Base-by-base conservation (phyloP, 1,139 yeast species). In the Taphrina flavorubra region DNA sequence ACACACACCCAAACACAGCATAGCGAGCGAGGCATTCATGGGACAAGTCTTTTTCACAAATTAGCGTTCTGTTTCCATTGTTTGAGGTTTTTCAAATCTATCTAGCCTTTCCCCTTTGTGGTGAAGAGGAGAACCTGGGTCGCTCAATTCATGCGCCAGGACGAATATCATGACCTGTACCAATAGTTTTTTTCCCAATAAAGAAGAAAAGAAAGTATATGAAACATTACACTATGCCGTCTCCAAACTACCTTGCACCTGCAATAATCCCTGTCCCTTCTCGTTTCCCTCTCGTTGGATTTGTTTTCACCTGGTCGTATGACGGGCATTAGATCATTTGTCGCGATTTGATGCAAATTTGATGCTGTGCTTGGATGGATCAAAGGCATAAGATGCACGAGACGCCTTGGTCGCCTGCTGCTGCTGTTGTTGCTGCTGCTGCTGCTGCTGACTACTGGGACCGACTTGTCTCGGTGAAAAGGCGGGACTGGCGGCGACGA, bases 361-460 rank as follows among this genome's bases (percentile, higher is more conserved):
- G n/a, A 62, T 51, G n/a, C 42, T 44, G 51, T 62, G 66, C 20
- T 39, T 62, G 36, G 59, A 20, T 13, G 66, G 66, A 51, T 62
- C 47, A 46, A 62, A 62, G 34, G 40, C 51, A 42, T 40, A 37
- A 25, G 36, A 39, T 7, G 36, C 39, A 6, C 60, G 39, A 14
- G 36, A 6, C 42, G 42, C 42, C 14, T 39, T 39, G 31, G 31
- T 25, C 4, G 4, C 31, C 31, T 25, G 31, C 31, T 25, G 31
- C 31, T 25, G 31, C 31, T 25, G 31, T 4, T 25, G 31, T 4
- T 25, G 31, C 31, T 25, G 31, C 31, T 25, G 31, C 31, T 25
- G 31, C 31, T 25, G 31, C 14, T 39, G 42, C 42, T 10, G 42
- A 14, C 14, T 10, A 39, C 14, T 6, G 14, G 42, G 42, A 11